These are phyloP conservation scores for Ceratocystis papillata DNA, from an alignment of 2,329 filamentous ascomycete species.

Conservation along the genomic window DNA sequence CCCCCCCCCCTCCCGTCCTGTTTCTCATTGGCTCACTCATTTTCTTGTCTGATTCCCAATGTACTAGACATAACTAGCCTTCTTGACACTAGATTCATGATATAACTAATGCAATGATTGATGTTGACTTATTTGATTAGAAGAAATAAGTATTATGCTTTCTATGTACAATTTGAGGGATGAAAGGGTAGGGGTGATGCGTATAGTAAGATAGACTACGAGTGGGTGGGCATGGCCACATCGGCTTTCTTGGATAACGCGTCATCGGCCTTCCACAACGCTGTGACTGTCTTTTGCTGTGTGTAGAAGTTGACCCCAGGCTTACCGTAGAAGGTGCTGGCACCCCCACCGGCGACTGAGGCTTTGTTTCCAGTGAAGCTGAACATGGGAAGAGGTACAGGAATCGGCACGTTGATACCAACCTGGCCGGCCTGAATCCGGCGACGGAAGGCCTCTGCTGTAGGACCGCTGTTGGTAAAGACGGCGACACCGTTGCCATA, in stretches of 20 bases:
- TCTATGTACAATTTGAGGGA: slow-evolving; percentile 7
- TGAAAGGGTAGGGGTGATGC: neutral
- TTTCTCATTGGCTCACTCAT: neutral
- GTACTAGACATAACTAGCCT: neutral
- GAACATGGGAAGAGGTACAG: slow-evolving; percentile 60
- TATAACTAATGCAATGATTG: slow-evolving; percentile 8
- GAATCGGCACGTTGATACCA: slow-evolving; percentile 75
- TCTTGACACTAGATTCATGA: slow-evolving; percentile 1
- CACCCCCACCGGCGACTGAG: slow-evolving; percentile 80
- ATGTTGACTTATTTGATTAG: neutral
- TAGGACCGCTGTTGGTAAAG: slow-evolving; percentile 68
- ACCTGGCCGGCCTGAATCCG: slow-evolving; percentile 78
- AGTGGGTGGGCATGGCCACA: slow-evolving; percentile 65
- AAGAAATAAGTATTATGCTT: slow-evolving; percentile 1
- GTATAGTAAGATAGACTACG: slow-evolving; percentile 8
- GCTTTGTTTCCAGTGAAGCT: slow-evolving; percentile 74
- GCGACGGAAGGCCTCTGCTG: slow-evolving; percentile 66
- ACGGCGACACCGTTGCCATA: slow-evolving; percentile 81
- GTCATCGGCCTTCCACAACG: slow-evolving; percentile 52
- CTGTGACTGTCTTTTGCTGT: slow-evolving; percentile 94
- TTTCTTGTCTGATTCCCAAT: neutral
- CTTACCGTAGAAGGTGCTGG: slow-evolving; percentile 90
- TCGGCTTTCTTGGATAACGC: slow-evolving; percentile 74
- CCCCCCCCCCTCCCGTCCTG: neutral
- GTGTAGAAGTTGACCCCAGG: slow-evolving; percentile 92